Conservation (phyloP, 108 stramenopile genomes). For the Schizochytrium sp. region DNA sequence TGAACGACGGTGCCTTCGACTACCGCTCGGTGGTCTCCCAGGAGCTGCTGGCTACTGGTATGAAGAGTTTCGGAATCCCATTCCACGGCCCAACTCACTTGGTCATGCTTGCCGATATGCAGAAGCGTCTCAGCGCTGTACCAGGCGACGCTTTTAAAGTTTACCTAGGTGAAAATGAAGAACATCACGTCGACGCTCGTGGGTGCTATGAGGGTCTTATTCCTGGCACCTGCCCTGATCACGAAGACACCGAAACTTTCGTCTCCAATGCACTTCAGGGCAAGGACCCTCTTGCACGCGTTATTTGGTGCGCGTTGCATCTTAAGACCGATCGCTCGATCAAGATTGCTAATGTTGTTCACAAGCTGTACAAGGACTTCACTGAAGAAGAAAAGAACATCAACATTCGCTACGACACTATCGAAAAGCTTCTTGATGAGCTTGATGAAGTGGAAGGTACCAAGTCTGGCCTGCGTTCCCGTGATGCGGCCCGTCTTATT, state of each 20-base stretch:
- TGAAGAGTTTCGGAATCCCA: neutral
- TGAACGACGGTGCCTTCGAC: constrained; percentile 21
- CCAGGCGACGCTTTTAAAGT: neutral
- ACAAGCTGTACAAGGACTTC: neutral
- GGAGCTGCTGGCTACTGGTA: constrained; percentile 8
- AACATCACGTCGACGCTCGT: neutral
- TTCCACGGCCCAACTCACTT: neutral
- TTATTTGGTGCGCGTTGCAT: neutral
- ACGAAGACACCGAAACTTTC: neutral
- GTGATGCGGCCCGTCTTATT: neutral
- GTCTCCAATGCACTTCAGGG: neutral
- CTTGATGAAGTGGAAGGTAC: neutral
- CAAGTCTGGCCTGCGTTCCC: neutral
- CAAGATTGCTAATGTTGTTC: neutral
- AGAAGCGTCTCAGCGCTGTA: neutral
- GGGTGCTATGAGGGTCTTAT: neutral
- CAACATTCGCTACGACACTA: neutral
- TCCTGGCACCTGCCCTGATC: neutral
- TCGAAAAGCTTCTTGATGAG: constrained; percentile 16
- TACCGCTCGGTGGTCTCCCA: constrained; percentile 32
- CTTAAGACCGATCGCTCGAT: neutral
- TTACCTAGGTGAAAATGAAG: neutral
- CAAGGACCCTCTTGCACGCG: neutral
- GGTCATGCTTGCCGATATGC: constrained; percentile 10
- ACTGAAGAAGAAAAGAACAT: neutral